Evolutionary conservation across 2,329 filamentous ascomycete genomes (phyloP).

Genomic region (Aaosphaeria arxii): DNA sequence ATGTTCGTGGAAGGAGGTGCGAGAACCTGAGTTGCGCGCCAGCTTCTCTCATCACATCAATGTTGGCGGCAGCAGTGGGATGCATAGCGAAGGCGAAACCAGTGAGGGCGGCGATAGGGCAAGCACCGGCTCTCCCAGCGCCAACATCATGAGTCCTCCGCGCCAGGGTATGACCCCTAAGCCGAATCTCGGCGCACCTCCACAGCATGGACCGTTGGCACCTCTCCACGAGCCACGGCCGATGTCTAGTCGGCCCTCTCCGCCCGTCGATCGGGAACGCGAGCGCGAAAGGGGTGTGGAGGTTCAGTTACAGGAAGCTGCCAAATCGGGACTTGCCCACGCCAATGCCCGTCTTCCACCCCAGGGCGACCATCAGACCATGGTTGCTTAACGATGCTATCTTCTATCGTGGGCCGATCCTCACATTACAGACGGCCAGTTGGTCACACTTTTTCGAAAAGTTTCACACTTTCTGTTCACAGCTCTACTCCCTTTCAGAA

Average conservation of each 20-base stretch:
- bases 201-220: not conserved
- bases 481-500: too few species aligned
- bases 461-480: too few species aligned
- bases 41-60: constrained; percentile 17
- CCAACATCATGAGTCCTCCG: constrained; percentile 17
- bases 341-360: constrained; percentile 15
- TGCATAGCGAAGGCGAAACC: constrained; percentile 33
- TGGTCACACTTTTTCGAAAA: too few species aligned
- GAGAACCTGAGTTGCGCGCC: constrained; percentile 61
- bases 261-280: constrained; percentile 14
- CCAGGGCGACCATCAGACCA: constrained; percentile 19
- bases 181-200: constrained; percentile 5
- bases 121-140: constrained; percentile 26
- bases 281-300: constrained; percentile 14
- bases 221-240: constrained; percentile 13
- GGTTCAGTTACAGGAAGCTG: constrained; percentile 32
- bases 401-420: not conserved
- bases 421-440: too few species aligned
- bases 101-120: constrained; percentile 22
- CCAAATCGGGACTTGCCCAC: constrained; percentile 31
- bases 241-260: constrained; percentile 15
- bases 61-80: constrained; percentile 15
- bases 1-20: constrained; percentile 81
- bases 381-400: constrained; percentile 14
- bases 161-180: constrained; percentile 19